Conservation (phyloP, 345 rosid genomes). For the Syzygium aqueum region DNA sequence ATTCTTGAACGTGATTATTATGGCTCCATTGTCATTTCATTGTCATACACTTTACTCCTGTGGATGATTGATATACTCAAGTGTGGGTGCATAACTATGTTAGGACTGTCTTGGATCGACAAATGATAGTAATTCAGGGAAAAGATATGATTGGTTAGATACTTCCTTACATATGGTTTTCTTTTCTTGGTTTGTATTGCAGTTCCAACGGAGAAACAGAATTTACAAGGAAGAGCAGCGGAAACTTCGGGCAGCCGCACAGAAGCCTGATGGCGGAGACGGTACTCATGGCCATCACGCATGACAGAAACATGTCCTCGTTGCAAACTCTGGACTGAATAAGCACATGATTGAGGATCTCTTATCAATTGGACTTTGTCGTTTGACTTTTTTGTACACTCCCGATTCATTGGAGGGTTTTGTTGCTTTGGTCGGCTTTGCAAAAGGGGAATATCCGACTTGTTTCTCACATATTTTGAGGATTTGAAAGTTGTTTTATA, state of each 20-base stretch:
- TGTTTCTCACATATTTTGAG: background rate
- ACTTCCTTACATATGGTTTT: background rate
- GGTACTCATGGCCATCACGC: constrained; percentile 29
- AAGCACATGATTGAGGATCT: background rate
- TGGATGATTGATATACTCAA: background rate
- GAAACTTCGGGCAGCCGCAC: constrained; percentile 72
- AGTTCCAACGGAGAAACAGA: constrained; percentile 91
- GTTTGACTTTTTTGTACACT: background rate
- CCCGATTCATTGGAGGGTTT: background rate
- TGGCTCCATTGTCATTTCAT: background rate
- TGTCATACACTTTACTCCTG: background rate
- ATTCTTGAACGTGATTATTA: background rate
- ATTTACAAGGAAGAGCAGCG: constrained; percentile 99
- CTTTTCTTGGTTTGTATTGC: constrained; percentile 11
- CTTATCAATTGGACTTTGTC: background rate
- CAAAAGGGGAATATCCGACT: background rate
- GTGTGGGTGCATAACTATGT: background rate
- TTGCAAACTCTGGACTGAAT: background rate
- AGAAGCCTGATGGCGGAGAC: constrained; percentile 42
- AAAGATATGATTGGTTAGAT: background rate
- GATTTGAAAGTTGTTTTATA: background rate
- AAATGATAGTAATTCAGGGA: background rate
- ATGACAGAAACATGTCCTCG: background rate
- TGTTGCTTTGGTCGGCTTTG: background rate
- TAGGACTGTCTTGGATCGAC: background rate